phyloP scores from a whole-genome alignment of 2,329 filamentous ascomycete species.

The Beauveria sp. region DNA sequence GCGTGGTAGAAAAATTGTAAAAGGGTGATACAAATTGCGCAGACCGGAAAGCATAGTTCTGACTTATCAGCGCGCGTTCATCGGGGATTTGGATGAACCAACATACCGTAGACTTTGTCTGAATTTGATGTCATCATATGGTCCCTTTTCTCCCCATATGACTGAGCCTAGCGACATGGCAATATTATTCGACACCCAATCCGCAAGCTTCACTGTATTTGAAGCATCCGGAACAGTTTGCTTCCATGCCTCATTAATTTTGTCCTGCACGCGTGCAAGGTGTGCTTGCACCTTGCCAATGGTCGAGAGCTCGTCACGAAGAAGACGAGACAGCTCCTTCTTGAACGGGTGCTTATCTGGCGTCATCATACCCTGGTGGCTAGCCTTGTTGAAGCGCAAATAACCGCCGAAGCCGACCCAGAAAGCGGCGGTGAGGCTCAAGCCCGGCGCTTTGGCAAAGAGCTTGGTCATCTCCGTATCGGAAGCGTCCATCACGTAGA shows the following conservation, averaged over 20 bases:
- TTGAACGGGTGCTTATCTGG: slow-evolving; percentile 9
- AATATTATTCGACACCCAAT: not conserved
- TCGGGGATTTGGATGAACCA: not conserved
- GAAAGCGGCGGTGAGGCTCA: slow-evolving; percentile 6
- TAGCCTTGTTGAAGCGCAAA: slow-evolving; percentile 7
- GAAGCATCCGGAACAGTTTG: not conserved
- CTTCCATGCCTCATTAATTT: slow-evolving; percentile 1
- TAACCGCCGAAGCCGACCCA: slow-evolving; percentile 9
- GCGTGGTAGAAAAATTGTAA: not conserved
- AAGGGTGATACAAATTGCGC: not conserved
- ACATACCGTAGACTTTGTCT: slow-evolving; percentile 5
- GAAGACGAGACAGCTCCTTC: slow-evolving; percentile 7
- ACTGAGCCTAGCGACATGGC: slow-evolving; percentile 6
- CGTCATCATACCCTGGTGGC: slow-evolving; percentile 7
- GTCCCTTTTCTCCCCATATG: slow-evolving; percentile 7
- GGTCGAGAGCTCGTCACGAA: slow-evolving; percentile 5
- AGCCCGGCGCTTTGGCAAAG: slow-evolving; percentile 3
- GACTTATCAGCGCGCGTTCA: not conserved
- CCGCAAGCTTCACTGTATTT: not conserved
- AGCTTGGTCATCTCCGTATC: slow-evolving; percentile 8
- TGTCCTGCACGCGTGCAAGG: not conserved
- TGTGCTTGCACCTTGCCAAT: not conserved
- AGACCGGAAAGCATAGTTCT: slow-evolving; percentile 4
- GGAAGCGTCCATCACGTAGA: slow-evolving; percentile 5
- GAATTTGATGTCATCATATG: not conserved